phyloP scores from a whole-genome alignment of 1,139 yeast species.

The Trichomonascaceae sp. region DNA sequence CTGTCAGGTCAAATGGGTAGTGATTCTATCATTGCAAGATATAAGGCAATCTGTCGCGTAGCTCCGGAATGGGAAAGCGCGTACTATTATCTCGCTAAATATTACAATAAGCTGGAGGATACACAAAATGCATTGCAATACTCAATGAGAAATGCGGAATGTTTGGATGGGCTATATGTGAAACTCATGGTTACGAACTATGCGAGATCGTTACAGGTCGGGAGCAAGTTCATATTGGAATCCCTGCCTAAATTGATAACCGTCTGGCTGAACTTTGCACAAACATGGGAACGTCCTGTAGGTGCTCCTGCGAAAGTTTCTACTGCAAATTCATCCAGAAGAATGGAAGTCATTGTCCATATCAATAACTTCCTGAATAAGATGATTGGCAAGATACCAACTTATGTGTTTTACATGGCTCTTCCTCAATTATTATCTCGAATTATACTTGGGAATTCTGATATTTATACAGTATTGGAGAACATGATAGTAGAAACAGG shows the following conservation, averaged over 20 bases:
- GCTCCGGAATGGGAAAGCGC: constrained; percentile 71
- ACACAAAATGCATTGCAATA: constrained; percentile 42
- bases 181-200: constrained; percentile 59
- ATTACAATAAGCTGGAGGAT: constrained; percentile 71
- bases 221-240: constrained; percentile 69
- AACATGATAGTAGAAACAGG: constrained; percentile 53
- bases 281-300: constrained; percentile 7
- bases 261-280: constrained; percentile 74
- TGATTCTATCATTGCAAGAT: constrained; percentile 64
- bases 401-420: constrained; percentile 76
- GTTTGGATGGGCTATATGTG: constrained; percentile 57
- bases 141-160: constrained; percentile 27
- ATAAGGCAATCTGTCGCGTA: constrained; percentile 51
- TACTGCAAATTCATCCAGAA: background rate
- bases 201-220: constrained; percentile 60
- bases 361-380: constrained; percentile 36
- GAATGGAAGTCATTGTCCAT: constrained; percentile 13
- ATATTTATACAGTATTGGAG: constrained; percentile 52
- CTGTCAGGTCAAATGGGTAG: constrained; percentile 80
- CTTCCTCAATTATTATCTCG: constrained; percentile 83
- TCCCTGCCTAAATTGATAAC: constrained; percentile 86
- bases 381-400: constrained; percentile 43
- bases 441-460: constrained; percentile 55
- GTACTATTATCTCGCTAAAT: constrained; percentile 73
- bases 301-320: constrained; percentile 7